Evolutionary conservation across 148 eudicot genomes (phyloP).

Genomic region (Euryodendron excelsum): DNA sequence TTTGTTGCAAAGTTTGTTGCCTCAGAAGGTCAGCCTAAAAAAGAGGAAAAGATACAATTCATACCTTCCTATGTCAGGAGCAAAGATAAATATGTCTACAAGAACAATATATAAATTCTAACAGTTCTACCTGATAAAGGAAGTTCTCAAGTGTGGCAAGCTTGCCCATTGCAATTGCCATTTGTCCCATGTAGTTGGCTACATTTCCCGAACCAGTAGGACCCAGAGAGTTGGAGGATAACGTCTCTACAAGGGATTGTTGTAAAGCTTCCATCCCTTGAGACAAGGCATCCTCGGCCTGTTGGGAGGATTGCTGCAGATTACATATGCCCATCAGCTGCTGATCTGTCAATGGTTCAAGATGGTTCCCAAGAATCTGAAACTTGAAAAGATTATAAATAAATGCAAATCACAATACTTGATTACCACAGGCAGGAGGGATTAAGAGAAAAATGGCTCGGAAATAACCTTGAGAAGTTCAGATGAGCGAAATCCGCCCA

Average conservation of each 20-base stretch:
- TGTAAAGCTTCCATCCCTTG: conserved; percentile 99
- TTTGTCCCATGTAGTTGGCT: conserved; percentile 89
- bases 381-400: not conserved
- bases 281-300: conserved; percentile 95
- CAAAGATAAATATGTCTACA: too few species aligned
- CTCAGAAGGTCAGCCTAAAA: conserved; percentile 89
- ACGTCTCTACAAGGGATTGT: conserved; percentile 82
- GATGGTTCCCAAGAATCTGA: conserved; percentile 79
- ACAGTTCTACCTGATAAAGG: conserved; percentile 82
- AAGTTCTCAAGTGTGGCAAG: conserved; percentile 86
- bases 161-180: conserved; percentile 96
- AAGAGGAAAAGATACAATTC: not conserved
- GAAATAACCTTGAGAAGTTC: conserved; percentile 75
- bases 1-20: conserved; percentile 85
- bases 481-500: conserved; percentile 90
- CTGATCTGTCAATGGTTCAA: conserved; percentile 85
- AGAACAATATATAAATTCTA: too few species aligned
- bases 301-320: conserved; percentile 86
- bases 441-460: too few species aligned
- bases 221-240: conserved; percentile 65
- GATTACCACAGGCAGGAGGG: not conserved
- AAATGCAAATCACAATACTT: not conserved
- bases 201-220: conserved; percentile 62
- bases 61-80: not conserved
- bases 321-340: conserved; percentile 85